A percentile compares a stretch with the other conserved stretches of the same genome.
These are phyloP conservation scores for Cryptosporidium tyzzeri DNA, from an alignment of 169 alveolate species.

Conservation along the genomic window DNA sequence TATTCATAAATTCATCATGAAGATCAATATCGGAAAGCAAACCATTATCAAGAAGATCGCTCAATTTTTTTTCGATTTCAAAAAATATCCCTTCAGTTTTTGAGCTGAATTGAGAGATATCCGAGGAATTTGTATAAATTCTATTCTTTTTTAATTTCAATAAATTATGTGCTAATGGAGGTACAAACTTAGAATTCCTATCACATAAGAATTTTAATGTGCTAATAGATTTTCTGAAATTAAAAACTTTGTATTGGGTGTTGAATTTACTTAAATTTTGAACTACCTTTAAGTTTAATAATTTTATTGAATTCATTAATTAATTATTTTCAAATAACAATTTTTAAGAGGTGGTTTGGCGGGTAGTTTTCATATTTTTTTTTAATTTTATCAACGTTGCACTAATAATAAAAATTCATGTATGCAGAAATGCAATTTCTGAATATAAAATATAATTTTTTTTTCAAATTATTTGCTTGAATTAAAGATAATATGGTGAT, in stretches of 20 bases:
- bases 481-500: not conserved
- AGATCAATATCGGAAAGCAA: slow-evolving; percentile 27
- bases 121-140: not conserved
- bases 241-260: not conserved
- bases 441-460: no score
- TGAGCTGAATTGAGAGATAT: not conserved
- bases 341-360: slow-evolving; percentile 3
- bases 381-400: not conserved
- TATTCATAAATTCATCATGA: slow-evolving; percentile 67
- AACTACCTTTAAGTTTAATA: slow-evolving; percentile 12
- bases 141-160: not conserved
- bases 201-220: not conserved
- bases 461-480: no score
- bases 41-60: slow-evolving; percentile 5
- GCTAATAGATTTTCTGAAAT: not conserved
- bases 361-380: not conserved
- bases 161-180: not conserved
- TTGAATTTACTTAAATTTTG: slow-evolving; percentile 5
- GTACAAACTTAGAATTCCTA: not conserved
- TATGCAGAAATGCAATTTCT: slow-evolving; percentile 22
- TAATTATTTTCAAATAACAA: slow-evolving; percentile 3
- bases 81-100: slow-evolving; percentile 33
- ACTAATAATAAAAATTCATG: not conserved
- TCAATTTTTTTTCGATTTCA: slow-evolving; percentile 12
- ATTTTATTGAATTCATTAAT: slow-evolving; percentile 32